Base-by-base conservation (phyloP, 768 basidiomycete species). In the Hygrocybe coccinea region DNA sequence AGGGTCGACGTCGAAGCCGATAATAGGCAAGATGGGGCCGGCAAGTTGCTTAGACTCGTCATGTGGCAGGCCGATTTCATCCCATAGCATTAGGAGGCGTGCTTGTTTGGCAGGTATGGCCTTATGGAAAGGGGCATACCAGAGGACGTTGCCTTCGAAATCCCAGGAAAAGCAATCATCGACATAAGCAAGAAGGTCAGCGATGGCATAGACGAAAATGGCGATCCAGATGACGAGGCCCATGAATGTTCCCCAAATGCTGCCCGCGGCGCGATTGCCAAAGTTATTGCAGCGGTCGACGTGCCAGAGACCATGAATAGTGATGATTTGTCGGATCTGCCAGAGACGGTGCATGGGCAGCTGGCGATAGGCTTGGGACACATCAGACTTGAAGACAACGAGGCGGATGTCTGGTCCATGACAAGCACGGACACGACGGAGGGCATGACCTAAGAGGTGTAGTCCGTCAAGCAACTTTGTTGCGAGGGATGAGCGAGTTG, bases 1-100 rank as follows among this genome's bases (percentile, higher is more conserved):
- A 0, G 71, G 44, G 55, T 79, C 70, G 19, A 77, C 71, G 0
- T 64, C 24, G 52, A 74, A 73, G 17, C 78, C 74, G 54, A 78
- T 71, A 56, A 78, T 69, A 1, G 62, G 59, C 11, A 79, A 65
- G 0, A 29, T 4, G 0, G 41, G 6, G 0, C 73, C 74, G 17
- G n/a, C 69, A 0, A 74, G 6, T 56, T 79, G 79, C 54, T 79
- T 80, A 3, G 47, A 33, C 11, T 63, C 52, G 12, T 74, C 66
- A 59, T 78, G 75, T 0, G 74, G 75, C 9, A 77, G 62, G 0
- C 72, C 67, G 14, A 78, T 59, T 0, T 64, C 43, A 59, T 79
- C 77, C 69, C 72, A 78, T 0, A 79, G 65, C 2, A 35, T 35
- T 0, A 80, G 69, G 1, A 78, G 65, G 1, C 36, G 21, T 2